These are phyloP conservation scores for Hymenoscyphus repandus DNA, from an alignment of 2,329 filamentous ascomycete genomes.

Conservation along the genomic window DNA sequence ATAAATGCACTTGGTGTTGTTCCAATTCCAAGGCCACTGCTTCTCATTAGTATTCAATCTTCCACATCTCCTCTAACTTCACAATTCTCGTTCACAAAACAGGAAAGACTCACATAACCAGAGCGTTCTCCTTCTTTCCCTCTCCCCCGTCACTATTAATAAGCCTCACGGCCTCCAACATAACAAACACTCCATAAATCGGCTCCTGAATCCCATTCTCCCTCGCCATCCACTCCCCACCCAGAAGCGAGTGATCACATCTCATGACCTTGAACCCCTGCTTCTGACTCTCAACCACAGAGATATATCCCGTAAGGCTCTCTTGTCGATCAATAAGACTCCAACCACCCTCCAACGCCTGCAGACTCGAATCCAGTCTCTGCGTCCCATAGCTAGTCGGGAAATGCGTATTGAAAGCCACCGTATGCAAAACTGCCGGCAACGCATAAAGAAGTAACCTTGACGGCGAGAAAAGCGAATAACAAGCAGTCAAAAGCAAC, in stretches of 20 bases:
- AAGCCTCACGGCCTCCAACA: conserved; percentile 86
- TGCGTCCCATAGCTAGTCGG: conserved; percentile 54
- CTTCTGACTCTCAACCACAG: conserved; percentile 71
- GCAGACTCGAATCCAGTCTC: conserved; percentile 61
- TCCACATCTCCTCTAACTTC: no score
- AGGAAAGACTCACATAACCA: conserved; percentile 66
- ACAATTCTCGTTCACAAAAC: no score
- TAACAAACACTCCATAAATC: conserved; percentile 93
- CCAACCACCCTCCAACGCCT: conserved; percentile 53
- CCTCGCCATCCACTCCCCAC: conserved; percentile 75
- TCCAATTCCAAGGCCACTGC: conserved; percentile 82
- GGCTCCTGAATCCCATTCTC: conserved; percentile 79
- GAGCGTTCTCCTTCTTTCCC: conserved; percentile 72
- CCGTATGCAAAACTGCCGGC: conserved; percentile 68
- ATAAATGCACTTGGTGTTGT: conserved; percentile 85
- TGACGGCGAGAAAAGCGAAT: conserved; percentile 63
- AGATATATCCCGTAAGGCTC: conserved; percentile 87
- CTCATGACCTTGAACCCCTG: conserved; percentile 75
- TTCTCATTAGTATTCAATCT: conserved; percentile 19
- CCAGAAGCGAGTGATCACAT: conserved; percentile 90
- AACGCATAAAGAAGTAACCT: conserved; percentile 60
- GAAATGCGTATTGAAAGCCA: conserved; percentile 69
- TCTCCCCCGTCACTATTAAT: conserved; percentile 60
- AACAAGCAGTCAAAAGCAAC: conserved; percentile 58
- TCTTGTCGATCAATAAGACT: conserved; percentile 75